Percentiles rank a stretch among this genome's conserved stretches.
phyloP scores from a whole-genome alignment of 2,329 filamentous ascomycete species.

The Elsinoe arachidis region DNA sequence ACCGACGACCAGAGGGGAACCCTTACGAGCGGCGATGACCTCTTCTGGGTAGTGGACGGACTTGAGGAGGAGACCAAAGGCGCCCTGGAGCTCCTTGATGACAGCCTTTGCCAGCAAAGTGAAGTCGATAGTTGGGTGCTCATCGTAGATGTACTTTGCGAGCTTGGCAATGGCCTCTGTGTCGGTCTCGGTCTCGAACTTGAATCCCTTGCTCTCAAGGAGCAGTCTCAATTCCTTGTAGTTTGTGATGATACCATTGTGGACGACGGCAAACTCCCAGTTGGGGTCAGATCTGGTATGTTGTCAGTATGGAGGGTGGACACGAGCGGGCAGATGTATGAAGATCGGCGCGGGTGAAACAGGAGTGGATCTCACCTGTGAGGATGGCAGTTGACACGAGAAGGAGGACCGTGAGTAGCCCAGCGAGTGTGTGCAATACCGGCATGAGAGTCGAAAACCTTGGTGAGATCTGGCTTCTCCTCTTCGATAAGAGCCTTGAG shows the following conservation, averaged over 20 bases:
- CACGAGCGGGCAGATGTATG: background rate
- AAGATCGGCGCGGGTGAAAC: constrained; percentile 16
- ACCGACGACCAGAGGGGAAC: constrained; percentile 93
- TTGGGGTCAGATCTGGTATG: constrained; percentile 69
- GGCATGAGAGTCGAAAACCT: constrained; percentile 95
- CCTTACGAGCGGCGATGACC: constrained; percentile 95
- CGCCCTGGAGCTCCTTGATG: constrained; percentile 96
- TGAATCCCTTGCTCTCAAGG: constrained; percentile 88
- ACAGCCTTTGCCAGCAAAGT: constrained; percentile 94
- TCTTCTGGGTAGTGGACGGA: constrained; percentile 98
- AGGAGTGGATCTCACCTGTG: constrained; percentile 60
- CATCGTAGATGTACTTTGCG: constrained; percentile 94
- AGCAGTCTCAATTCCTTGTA: constrained; percentile 99
- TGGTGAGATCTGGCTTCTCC: constrained; percentile 72
- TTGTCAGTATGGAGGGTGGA: background rate
- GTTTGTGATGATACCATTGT: constrained; percentile 99
- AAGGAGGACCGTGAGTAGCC: constrained; percentile 95
- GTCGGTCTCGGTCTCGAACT: constrained; percentile 98
- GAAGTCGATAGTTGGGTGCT: constrained; percentile 90
- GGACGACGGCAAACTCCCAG: constrained; percentile 95
- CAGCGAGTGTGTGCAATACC: constrained; percentile 98
- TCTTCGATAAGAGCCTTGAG: constrained; percentile 86
- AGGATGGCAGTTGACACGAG: constrained; percentile 93
- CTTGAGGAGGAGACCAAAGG: constrained; percentile 94
- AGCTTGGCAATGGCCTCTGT: constrained; percentile 99